Percentiles rank a stretch among this genome's conserved stretches.
Conservation (phyloP, 257 asterid genomes). For the Przewalskia tangutica region DNA sequence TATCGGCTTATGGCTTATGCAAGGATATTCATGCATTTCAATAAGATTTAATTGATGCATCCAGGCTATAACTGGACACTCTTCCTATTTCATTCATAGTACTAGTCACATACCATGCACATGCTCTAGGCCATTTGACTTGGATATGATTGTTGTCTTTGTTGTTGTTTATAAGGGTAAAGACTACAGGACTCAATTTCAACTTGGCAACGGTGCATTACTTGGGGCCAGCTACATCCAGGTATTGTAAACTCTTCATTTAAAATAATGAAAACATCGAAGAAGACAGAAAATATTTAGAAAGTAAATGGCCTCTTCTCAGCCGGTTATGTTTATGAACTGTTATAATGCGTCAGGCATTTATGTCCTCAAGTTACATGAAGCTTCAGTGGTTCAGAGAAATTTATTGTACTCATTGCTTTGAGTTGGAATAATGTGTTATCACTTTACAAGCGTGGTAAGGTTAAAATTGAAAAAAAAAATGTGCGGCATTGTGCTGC, state of each 20-base stretch:
- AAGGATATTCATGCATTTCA: background rate
- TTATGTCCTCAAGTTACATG: background rate
- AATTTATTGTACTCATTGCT: background rate
- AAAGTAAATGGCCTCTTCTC: background rate
- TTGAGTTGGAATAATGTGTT: background rate
- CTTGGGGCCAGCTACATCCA: constrained; percentile 18
- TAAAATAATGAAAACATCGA: background rate
- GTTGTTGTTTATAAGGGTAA: constrained; percentile 10
- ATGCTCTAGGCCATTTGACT: background rate
- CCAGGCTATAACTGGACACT: background rate
- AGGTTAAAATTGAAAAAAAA: background rate
- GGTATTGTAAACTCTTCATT: constrained; percentile 7
- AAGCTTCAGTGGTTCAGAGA: background rate
- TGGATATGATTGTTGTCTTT: background rate
- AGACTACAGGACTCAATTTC: constrained; percentile 13
- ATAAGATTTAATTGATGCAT: background rate
- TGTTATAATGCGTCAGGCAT: background rate
- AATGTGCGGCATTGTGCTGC: background rate
- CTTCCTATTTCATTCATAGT: background rate
- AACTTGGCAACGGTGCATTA: constrained; percentile 17
- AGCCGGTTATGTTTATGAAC: background rate
- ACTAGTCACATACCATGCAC: background rate
- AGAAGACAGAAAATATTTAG: background rate
- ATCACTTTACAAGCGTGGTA: background rate
- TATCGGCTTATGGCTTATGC: background rate